Base-by-base conservation (phyloP, 371 early-diverging fungal species). In the Phascolomyces articulosus region DNA sequence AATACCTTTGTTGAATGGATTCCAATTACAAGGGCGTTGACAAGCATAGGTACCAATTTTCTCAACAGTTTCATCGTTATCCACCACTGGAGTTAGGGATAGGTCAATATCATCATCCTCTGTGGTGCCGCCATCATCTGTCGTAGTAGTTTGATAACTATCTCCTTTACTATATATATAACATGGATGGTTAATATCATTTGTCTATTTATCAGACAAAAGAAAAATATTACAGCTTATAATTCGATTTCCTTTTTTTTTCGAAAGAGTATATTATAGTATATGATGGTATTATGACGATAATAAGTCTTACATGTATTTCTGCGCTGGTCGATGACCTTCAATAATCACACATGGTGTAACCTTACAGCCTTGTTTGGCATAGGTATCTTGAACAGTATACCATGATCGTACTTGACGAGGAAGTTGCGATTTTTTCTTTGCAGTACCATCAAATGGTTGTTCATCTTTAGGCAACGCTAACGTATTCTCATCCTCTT, bases 361-460 rank as follows among this genome's bases (percentile, higher is more conserved):
- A 24, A 34, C 51, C 29, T 29, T 54, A 51, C 49, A 44, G n/a
- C 40, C 49, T 24, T 40, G 62, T 61, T 58, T 15, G 20, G 24
- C 28, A 48, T 40, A 61, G 11, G 21, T 26, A 51, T 48, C 69
- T 20, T 47, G 28, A 23, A 69, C 57, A n/a, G 55, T 49, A 41
- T 69, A 62, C 65, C 64, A 57, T 9, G 60, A 60, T 20, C 65
- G 55, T 13, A 65, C 21, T 47, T 69, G 69, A 10, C 63, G 40
- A 28, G 68, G 68, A 23, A 60, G 21, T 34, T 6, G 0, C 6
- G n/a, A 18, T 44, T 13, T 16, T 44, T 15, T 29, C 15, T 18
- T 0, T 40, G n/a, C n/a, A n/a, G 23, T 40, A 20, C 38, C 23
- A 15, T 51, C 47, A n/a, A n/a, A n/a, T n/a, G n/a, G n/a, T n/a